Conservation (phyloP, 169 alveolate genomes). For the Plasmodium coatneyi region DNA sequence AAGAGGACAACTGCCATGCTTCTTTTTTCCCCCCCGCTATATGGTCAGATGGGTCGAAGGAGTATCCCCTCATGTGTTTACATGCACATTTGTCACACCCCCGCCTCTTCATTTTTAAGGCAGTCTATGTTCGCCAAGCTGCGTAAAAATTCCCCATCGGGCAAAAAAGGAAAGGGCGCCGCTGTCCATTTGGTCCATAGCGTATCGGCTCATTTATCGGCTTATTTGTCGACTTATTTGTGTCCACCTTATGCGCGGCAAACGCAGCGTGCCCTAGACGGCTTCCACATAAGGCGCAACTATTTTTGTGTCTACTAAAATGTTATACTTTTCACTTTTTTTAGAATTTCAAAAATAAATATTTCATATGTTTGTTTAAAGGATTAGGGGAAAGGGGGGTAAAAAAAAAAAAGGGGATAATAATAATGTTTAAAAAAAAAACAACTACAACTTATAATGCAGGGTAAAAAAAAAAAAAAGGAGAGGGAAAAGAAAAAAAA, state of each 20-base stretch:
- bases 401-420: not conserved
- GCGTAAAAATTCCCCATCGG: not conserved
- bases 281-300: not conserved
- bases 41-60: not conserved
- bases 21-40: not conserved
- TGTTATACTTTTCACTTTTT: not conserved
- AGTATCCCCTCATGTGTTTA: not conserved
- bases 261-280: not conserved
- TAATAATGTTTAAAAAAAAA: conserved; percentile 8
- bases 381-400: not conserved
- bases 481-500: not conserved
- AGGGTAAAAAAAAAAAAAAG: not conserved
- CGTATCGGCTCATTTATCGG: not conserved
- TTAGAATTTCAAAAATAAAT: conserved; percentile 39
- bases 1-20: not conserved
- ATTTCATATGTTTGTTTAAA: conserved; percentile 42
- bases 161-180: not conserved
- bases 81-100: not conserved
- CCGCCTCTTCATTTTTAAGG: not conserved
- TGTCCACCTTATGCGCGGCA: not conserved
- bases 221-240: not conserved
- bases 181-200: not conserved
- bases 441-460: conserved; percentile 49
- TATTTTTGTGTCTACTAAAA: conserved; percentile 7
- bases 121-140: not conserved